Conservation (phyloP, 164 flowering plant species). For the Dillenia suffruticosa region DNA sequence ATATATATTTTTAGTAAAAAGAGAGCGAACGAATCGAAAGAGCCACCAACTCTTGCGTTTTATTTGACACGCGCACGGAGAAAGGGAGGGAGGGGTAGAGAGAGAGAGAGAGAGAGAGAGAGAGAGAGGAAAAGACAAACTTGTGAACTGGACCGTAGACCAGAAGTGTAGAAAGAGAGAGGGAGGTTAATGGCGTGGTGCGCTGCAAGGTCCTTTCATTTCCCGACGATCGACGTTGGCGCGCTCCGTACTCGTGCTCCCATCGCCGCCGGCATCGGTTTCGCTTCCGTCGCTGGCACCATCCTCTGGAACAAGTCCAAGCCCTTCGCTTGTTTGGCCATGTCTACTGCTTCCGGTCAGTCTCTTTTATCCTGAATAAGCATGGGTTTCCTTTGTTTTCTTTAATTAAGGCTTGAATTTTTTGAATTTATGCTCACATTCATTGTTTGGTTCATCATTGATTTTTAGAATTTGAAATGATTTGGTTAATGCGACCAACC, state of each 20-base stretch:
- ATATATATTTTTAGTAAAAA: no score
- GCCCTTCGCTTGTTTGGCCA: conserved; percentile 44
- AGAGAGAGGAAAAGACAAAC: no score
- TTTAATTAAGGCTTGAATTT: not conserved
- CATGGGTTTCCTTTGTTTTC: not conserved
- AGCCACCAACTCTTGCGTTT: no score
- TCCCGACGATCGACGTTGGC: conserved; percentile 41
- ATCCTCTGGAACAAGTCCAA: conserved; percentile 31
- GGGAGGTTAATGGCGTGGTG: conserved; percentile 42
- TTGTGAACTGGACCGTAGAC: no score
- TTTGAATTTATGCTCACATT: not conserved
- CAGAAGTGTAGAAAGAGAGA: not conserved
- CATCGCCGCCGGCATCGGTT: conserved; percentile 41
- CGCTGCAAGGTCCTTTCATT: conserved; percentile 29
- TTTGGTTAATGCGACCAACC: no score
- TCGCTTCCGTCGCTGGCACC: conserved; percentile 41
- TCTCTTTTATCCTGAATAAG: not conserved
- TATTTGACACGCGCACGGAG: no score
- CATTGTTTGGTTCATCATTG: not conserved
- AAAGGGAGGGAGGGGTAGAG: no score
- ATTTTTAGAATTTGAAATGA: not conserved
- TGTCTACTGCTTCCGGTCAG: conserved; percentile 34
- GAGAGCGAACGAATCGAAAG: no score
- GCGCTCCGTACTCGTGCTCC: conserved; percentile 39
- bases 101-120: no score